Percentiles rank a stretch among this genome's conserved stretches.
phyloP scores from a whole-genome alignment of 257 asterid genomes.

The Craterostigma plantagineum region DNA sequence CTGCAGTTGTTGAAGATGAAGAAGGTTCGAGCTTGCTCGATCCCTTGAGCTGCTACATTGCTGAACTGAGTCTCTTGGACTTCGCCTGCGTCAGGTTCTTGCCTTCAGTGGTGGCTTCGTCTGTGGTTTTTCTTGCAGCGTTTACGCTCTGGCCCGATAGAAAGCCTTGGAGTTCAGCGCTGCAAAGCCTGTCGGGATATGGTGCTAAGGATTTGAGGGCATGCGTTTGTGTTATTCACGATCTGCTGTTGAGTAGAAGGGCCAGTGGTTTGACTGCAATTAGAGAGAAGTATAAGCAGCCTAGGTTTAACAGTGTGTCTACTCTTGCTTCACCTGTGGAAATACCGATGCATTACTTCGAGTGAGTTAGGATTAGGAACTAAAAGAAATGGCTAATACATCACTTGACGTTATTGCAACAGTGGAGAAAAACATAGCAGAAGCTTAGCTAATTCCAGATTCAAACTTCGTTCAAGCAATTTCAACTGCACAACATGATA shows the following conservation, averaged over 20 bases:
- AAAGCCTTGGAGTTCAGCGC: conserved; percentile 44
- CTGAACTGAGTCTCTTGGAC: conserved; percentile 61
- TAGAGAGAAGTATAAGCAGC: conserved; percentile 58
- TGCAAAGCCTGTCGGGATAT: conserved; percentile 34
- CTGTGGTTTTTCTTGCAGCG: conserved; percentile 51
- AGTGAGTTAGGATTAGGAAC: not conserved
- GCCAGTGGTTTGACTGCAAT: conserved; percentile 39
- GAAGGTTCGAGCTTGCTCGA: conserved; percentile 30
- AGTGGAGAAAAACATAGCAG: too few species aligned
- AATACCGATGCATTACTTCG: conserved; percentile 39
- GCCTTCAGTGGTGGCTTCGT: conserved; percentile 72
- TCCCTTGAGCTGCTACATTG: conserved; percentile 61
- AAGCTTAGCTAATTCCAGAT: too few species aligned
- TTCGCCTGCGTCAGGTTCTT: conserved; percentile 49
- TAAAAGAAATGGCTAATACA: too few species aligned
- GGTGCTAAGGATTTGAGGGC: conserved; percentile 48
- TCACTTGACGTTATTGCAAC: too few species aligned
- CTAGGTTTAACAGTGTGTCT: conserved; percentile 66
- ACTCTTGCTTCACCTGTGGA: conserved; percentile 23
- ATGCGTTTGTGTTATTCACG: conserved; percentile 42
- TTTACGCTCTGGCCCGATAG: conserved; percentile 35
- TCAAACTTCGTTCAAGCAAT: too few species aligned
- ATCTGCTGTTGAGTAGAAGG: conserved; percentile 38
- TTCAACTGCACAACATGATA: too few species aligned
- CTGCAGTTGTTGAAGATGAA: conserved; percentile 38